These are phyloP conservation scores for Colletotrichum lupini DNA, from an alignment of 2,329 filamentous ascomycete genomes.

Conservation along the genomic window DNA sequence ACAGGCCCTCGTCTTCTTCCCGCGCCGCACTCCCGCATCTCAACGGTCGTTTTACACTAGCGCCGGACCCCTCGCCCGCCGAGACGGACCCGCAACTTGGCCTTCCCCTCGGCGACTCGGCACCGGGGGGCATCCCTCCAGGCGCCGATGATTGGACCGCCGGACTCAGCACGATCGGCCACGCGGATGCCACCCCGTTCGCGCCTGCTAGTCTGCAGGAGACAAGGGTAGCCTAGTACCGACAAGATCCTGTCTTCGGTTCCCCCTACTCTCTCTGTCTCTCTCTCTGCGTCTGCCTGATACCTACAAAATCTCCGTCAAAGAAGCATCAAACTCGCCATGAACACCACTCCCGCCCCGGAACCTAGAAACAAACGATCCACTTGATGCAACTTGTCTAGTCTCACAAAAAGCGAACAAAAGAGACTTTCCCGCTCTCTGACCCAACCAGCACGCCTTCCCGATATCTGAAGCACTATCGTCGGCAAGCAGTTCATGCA, in stretches of 20 bases:
- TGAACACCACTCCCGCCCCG: not conserved
- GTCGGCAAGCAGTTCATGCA: not conserved
- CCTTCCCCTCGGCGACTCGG: not conserved
- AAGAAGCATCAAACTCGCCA: not conserved
- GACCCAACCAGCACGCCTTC: not conserved
- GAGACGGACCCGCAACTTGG: not conserved
- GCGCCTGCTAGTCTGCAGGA: not conserved
- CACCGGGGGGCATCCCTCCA: not conserved
- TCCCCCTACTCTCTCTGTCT: no score
- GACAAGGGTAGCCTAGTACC: not conserved
- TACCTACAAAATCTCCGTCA: no score
- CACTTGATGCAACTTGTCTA: not conserved
- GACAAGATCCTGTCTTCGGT: not conserved
- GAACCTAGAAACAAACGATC: not conserved
- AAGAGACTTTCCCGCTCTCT: not conserved
- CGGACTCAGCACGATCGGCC: not conserved
- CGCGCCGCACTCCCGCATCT: not conserved
- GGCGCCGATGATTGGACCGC: slow-evolving; percentile 23
- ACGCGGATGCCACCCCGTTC: slow-evolving; percentile 3
- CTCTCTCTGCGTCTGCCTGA: no score
- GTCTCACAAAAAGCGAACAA: not conserved
- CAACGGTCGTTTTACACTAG: not conserved
- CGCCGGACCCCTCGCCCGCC: slow-evolving; percentile 3
- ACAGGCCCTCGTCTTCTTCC: not conserved
- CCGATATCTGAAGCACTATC: not conserved